These are phyloP conservation scores for Trichothecium roseum DNA, from an alignment of 2,329 filamentous ascomycete species.

Conservation along the genomic window DNA sequence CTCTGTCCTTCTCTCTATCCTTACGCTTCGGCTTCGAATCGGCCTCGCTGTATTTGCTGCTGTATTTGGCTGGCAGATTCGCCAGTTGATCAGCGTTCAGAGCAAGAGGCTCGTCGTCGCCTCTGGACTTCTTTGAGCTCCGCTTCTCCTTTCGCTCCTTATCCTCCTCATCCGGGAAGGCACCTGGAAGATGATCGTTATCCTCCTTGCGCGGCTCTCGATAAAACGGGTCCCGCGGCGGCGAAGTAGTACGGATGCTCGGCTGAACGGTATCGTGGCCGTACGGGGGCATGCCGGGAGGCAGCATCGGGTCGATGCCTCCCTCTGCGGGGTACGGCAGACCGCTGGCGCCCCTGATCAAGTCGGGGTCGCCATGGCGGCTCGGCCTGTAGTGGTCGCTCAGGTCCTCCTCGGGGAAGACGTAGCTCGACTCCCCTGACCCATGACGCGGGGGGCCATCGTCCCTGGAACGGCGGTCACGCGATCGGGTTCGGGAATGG, in stretches of 20 bases:
- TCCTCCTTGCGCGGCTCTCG: slow-evolving; percentile 24
- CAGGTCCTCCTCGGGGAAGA: slow-evolving; percentile 30
- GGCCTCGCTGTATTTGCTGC: slow-evolving; percentile 10
- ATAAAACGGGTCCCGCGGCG: slow-evolving; percentile 22
- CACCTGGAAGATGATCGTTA: slow-evolving; percentile 18
- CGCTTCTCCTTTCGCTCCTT: not conserved
- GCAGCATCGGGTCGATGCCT: slow-evolving; percentile 24
- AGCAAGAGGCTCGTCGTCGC: not conserved
- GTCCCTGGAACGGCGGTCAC: slow-evolving; percentile 21
- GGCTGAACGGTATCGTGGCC: slow-evolving; percentile 25
- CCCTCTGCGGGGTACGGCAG: slow-evolving; percentile 29
- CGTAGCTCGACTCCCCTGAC: slow-evolving; percentile 30
- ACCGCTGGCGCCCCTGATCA: slow-evolving; percentile 17
- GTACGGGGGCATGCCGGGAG: slow-evolving; percentile 24
- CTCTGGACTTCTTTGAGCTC: slow-evolving; percentile 1
- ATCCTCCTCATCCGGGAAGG: slow-evolving; percentile 21
- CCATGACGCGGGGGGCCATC: slow-evolving; percentile 20
- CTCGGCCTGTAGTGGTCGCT: slow-evolving; percentile 22
- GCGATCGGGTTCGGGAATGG: slow-evolving; percentile 37
- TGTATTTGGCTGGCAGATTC: slow-evolving; percentile 31
- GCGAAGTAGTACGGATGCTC: slow-evolving; percentile 21
- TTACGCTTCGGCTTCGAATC: not conserved
- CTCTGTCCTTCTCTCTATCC: not conserved
- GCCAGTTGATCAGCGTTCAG: slow-evolving; percentile 16
- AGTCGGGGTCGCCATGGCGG: slow-evolving; percentile 19